Evolutionary conservation across 2,329 filamentous ascomycete genomes (phyloP).

Genomic region (Colletotrichum sp.): DNA sequence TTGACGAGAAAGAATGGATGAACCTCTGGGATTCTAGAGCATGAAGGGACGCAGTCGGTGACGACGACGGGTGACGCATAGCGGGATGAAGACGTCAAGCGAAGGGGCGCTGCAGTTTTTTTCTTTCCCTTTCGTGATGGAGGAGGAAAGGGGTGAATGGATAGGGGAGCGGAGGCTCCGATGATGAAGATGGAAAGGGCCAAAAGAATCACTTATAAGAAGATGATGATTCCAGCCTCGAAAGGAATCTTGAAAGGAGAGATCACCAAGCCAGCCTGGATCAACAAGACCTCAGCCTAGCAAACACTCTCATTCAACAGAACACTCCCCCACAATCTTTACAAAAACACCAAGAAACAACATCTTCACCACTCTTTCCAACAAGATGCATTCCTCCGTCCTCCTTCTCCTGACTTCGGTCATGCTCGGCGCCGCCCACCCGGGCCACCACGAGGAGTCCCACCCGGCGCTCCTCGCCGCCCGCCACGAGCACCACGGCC

Average conservation of each 20-base stretch:
- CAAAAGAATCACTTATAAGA: background rate
- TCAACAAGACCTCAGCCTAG: background rate
- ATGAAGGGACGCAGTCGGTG: background rate
- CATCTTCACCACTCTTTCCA: background rate
- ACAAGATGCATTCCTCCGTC: background rate
- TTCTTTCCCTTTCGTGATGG: background rate
- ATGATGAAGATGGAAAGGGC: background rate
- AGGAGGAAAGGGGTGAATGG: background rate
- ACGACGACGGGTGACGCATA: background rate
- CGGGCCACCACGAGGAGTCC: constrained; percentile 3
- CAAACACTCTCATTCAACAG: background rate
- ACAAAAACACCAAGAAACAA: background rate
- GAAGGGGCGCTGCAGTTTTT: background rate
- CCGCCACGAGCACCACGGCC: constrained; percentile 3
- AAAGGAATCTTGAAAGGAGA: background rate
- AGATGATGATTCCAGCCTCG: background rate
- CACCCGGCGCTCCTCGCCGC: background rate
- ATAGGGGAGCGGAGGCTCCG: background rate
- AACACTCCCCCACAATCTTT: background rate
- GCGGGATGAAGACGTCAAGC: background rate
- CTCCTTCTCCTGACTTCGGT: background rate
- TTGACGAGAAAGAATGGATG: background rate
- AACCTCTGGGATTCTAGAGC: background rate
- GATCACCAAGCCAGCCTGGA: background rate
- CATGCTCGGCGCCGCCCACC: constrained; percentile 2